Conservation (phyloP, 371 early-diverging fungal genomes). For the Rhizopus delemar region DNA sequence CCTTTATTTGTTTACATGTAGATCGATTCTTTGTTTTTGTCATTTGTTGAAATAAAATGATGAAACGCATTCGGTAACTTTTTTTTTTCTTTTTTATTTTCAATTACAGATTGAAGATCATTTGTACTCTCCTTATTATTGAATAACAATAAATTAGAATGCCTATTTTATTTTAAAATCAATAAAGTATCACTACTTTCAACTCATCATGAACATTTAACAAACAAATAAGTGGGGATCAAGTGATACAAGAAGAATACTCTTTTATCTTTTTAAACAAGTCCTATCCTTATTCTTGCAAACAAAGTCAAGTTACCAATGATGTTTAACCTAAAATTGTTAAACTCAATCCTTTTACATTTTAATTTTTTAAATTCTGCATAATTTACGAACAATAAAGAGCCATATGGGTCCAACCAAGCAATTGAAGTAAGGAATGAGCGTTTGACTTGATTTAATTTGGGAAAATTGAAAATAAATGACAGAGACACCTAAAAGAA, state of each 20-base stretch:
- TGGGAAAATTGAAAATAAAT: conserved; percentile 21
- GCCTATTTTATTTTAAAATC: conserved; percentile 56
- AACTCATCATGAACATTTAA: conserved; percentile 72
- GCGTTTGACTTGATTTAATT: conserved; percentile 39
- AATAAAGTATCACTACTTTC: conserved; percentile 63
- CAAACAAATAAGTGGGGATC: conserved; percentile 59
- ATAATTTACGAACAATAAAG: conserved; percentile 75
- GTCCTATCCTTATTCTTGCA: conserved; percentile 14
- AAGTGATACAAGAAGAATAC: conserved; percentile 64
- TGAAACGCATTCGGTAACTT: no score
- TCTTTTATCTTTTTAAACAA: conserved; percentile 26
- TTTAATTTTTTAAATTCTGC: conserved; percentile 70
- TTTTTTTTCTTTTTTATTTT: no score
- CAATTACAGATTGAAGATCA: no score
- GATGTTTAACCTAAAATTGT: conserved; percentile 79
- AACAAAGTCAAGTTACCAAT: conserved; percentile 77
- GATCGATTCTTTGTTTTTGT: not conserved
- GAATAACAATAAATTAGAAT: not conserved
- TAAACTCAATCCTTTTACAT: conserved; percentile 74
- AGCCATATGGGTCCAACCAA: conserved; percentile 58
- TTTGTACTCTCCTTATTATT: not conserved
- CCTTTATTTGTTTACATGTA: not conserved
- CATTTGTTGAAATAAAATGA: not conserved
- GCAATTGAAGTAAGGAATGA: conserved; percentile 37
- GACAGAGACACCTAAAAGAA: conserved; percentile 19